Conservation (phyloP, 108 stramenopile genomes). For the Cyclotella cryptica region DNA sequence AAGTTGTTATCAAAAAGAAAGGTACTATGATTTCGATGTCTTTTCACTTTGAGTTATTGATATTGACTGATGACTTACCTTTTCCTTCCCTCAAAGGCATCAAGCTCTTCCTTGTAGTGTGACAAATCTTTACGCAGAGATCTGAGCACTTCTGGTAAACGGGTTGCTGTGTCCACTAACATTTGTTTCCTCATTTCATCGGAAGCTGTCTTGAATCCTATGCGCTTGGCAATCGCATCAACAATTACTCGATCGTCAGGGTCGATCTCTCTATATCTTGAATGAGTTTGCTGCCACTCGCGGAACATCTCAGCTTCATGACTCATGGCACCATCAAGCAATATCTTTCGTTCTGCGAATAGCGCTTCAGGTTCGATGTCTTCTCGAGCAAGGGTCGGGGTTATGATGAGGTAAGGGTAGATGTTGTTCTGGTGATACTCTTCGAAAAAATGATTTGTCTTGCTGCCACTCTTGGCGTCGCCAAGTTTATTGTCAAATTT, state of each 20-base stretch:
- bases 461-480: slow-evolving; percentile 67
- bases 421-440: slow-evolving; percentile 65
- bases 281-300: slow-evolving; percentile 57
- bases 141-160: slow-evolving; percentile 72
- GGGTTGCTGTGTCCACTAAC: slow-evolving; percentile 69
- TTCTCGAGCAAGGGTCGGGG: slow-evolving; percentile 70
- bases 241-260: slow-evolving; percentile 46
- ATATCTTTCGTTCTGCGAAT: slow-evolving; percentile 48
- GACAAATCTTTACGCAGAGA: slow-evolving; percentile 59
- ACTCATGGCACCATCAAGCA: slow-evolving; percentile 50
- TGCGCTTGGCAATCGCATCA: slow-evolving; percentile 31
- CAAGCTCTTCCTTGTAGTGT: slow-evolving; percentile 43
- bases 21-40: too few relatives aligned
- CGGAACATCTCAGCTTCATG: slow-evolving; percentile 61
- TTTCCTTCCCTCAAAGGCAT: slow-evolving; percentile 52
- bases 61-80: background rate
- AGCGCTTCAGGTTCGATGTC: slow-evolving; percentile 62
- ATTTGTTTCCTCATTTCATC: slow-evolving; percentile 73
- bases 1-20: background rate
- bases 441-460: slow-evolving; percentile 76
- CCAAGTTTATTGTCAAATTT: slow-evolving; percentile 82
- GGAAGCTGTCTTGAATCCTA: slow-evolving; percentile 66
- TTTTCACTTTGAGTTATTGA: background rate
- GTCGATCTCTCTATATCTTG: slow-evolving; percentile 46
- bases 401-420: slow-evolving; percentile 71